phyloP scores from a whole-genome alignment of 768 basidiomycete genomes.

The Fomitopsis pulvina region DNA sequence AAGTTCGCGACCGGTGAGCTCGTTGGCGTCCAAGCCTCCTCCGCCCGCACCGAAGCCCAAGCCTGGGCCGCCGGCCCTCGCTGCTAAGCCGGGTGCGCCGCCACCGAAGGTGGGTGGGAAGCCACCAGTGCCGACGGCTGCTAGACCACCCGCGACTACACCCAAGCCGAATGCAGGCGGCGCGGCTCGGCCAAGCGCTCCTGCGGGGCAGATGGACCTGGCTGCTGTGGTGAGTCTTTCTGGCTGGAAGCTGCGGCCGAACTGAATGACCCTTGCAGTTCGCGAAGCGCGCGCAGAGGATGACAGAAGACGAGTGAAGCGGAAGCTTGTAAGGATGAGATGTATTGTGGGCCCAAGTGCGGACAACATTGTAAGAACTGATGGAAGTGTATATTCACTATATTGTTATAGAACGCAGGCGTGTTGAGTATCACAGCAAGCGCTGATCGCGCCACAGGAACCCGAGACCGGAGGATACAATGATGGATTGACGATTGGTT shows the following conservation, averaged over 20 bases:
- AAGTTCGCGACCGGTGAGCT: slow-evolving; percentile 45
- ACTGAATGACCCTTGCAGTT: slow-evolving; percentile 37
- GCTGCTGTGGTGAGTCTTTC: slow-evolving; percentile 64
- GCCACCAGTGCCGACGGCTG: slow-evolving; percentile 55
- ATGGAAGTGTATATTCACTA: no score
- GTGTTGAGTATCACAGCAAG: no score
- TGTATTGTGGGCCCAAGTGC: no score
- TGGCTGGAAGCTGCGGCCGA: neutral
- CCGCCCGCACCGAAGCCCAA: slow-evolving; percentile 67
- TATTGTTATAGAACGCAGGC: no score
- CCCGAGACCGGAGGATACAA: no score
- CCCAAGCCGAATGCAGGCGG: slow-evolving; percentile 34
- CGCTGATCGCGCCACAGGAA: no score
- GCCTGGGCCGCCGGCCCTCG: slow-evolving; percentile 49
- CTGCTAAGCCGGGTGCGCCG: slow-evolving; percentile 40
- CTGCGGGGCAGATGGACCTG: slow-evolving; percentile 67
- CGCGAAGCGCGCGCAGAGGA: slow-evolving; percentile 70
- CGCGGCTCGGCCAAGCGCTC: slow-evolving; percentile 34
- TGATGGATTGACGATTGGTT: no score
- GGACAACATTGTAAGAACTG: no score
- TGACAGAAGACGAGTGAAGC: slow-evolving; percentile 27
- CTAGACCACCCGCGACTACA: slow-evolving; percentile 39
- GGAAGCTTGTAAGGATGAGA: no score
- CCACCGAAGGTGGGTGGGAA: slow-evolving; percentile 44
- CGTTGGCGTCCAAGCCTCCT: slow-evolving; percentile 41